Conservation (phyloP, 352 stramenopile species). For the Thalassiosira exigua region DNA sequence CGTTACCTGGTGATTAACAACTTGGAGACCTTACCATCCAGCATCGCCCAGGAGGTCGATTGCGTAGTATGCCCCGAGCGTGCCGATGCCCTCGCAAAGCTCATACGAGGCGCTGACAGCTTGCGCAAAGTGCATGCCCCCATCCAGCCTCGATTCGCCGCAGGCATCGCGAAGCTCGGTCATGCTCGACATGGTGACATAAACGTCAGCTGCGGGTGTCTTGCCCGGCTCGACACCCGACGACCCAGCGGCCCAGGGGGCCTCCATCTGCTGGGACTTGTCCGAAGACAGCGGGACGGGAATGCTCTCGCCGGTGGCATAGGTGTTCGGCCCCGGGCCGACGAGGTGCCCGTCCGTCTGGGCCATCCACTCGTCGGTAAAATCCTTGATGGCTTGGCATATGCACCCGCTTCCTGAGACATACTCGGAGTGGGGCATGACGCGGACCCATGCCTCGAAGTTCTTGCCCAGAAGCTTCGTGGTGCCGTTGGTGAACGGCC, state of each 20-base stretch:
- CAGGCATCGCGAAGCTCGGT: not conserved
- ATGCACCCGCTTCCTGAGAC: conserved; percentile 15
- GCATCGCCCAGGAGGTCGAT: too few relatives aligned
- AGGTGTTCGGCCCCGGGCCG: too few relatives aligned
- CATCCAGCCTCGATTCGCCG: not conserved
- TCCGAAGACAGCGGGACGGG: too few relatives aligned
- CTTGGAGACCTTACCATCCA: too few relatives aligned
- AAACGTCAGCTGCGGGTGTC: not conserved
- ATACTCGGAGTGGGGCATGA: conserved; percentile 36
- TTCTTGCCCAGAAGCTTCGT: conserved; percentile 10
- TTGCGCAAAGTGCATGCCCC: not conserved
- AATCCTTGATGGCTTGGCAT: conserved; percentile 8
- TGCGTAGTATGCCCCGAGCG: too few relatives aligned
- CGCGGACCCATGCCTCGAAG: conserved; percentile 38
- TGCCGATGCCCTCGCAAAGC: not conserved
- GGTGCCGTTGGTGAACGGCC: too few relatives aligned
- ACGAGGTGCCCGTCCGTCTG: too few relatives aligned
- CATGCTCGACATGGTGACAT: not conserved
- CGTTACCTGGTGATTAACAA: too few relatives aligned
- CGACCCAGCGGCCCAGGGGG: too few relatives aligned
- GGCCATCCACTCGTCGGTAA: too few relatives aligned
- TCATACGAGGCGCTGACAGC: not conserved
- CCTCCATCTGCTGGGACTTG: too few relatives aligned
- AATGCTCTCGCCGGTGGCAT: too few relatives aligned
- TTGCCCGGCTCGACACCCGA: not conserved